Evolutionary conservation across 805 yeast genomes (phyloP).

Genomic region (Hanseniaspora hatyaiensis): DNA sequence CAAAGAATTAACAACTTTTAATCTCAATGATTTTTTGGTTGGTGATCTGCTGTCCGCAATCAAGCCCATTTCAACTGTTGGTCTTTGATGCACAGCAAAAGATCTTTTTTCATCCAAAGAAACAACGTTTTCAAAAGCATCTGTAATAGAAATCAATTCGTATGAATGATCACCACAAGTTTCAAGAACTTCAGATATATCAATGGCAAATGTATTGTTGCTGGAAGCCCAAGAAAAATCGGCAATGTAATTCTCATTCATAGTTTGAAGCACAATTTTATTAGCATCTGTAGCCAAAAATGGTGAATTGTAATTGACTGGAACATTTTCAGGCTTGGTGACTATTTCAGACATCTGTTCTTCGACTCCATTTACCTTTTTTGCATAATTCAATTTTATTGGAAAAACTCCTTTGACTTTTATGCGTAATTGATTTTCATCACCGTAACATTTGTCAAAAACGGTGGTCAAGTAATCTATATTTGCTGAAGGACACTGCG

Average conservation of each 20-base stretch:
- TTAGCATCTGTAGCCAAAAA: slow-evolving; percentile 28
- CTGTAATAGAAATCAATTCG: slow-evolving; percentile 46
- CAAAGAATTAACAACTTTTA: slow-evolving; percentile 21
- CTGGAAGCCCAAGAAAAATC: slow-evolving; percentile 37
- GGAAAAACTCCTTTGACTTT: slow-evolving; percentile 72
- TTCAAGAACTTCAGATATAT: slow-evolving; percentile 33
- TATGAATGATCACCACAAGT: slow-evolving; percentile 46
- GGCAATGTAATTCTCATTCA: slow-evolving; percentile 23
- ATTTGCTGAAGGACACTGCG: slow-evolving; percentile 66
- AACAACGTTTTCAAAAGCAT: slow-evolving; percentile 54
- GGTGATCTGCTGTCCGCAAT: slow-evolving; percentile 24
- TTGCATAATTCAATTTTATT: slow-evolving; percentile 45
- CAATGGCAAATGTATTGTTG: slow-evolving; percentile 32
- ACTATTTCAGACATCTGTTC: slow-evolving; percentile 31
- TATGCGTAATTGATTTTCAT: slow-evolving; percentile 40
- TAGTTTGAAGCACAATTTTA: slow-evolving; percentile 24
- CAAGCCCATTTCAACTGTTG: slow-evolving; percentile 25
- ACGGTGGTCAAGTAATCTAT: slow-evolving; percentile 26
- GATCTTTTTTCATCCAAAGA: slow-evolving; percentile 27
- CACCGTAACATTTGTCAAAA: slow-evolving; percentile 53
- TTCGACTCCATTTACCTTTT: slow-evolving; percentile 30
- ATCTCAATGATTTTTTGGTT: slow-evolving; percentile 31
- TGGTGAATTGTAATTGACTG: slow-evolving; percentile 32
- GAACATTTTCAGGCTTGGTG: slow-evolving; percentile 40
- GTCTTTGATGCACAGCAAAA: slow-evolving; percentile 38